A percentile compares a stretch with the other conserved stretches of the same genome.
phyloP scores from a whole-genome alignment of 2,329 filamentous ascomycete genomes.

The Clonostachys rhizophaga region DNA sequence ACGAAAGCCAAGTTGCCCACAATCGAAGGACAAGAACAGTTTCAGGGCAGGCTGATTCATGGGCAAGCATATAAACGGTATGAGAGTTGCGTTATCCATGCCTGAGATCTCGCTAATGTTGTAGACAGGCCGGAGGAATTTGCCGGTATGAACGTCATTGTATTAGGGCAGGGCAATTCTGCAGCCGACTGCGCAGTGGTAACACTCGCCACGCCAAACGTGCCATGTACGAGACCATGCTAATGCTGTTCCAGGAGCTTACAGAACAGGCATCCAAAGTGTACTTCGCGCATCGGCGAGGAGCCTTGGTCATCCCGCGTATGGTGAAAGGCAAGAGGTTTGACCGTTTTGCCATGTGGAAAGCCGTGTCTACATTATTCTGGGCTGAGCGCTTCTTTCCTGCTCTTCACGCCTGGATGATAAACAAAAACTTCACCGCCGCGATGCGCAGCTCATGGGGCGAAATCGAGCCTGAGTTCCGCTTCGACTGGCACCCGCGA shows the following conservation, averaged over 20 bases:
- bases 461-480: slow-evolving; percentile 9
- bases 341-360: slow-evolving; percentile 11
- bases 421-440: slow-evolving; percentile 7
- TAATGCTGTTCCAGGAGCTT: slow-evolving; percentile 8
- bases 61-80: slow-evolving; percentile 14
- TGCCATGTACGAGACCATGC: neutral
- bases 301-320: slow-evolving; percentile 11
- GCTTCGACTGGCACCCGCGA: slow-evolving; percentile 5
- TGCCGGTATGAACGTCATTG: slow-evolving; percentile 11
- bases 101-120: neutral
- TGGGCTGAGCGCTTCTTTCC: slow-evolving; percentile 10
- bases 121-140: slow-evolving; percentile 7
- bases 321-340: slow-evolving; percentile 9
- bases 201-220: neutral
- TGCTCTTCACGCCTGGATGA: slow-evolving; percentile 5
- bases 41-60: slow-evolving; percentile 11
- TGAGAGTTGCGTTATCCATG: neutral
- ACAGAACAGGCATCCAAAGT: slow-evolving; percentile 8
- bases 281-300: slow-evolving; percentile 13
- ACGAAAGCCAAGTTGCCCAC: slow-evolving; percentile 6
- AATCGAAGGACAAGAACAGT: slow-evolving; percentile 10
- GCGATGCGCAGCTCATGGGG: slow-evolving; percentile 7
- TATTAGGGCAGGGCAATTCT: slow-evolving; percentile 18
- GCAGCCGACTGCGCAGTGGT: slow-evolving; percentile 14
- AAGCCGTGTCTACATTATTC: slow-evolving; percentile 7